phyloP scores from a whole-genome alignment of 306 rosid species.

The Datisca glomerata region DNA sequence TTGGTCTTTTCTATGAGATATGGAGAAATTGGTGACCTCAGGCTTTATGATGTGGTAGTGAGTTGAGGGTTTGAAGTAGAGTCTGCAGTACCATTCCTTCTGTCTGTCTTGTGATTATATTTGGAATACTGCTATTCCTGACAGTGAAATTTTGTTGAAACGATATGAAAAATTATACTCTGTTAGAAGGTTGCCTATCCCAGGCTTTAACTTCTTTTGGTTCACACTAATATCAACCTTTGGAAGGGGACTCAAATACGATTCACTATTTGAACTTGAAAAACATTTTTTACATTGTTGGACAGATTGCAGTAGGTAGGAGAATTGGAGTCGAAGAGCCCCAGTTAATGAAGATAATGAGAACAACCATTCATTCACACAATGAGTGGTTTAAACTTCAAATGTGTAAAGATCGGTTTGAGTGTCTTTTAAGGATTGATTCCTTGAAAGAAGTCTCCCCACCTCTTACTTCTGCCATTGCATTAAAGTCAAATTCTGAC shows the following conservation, averaged over 20 bases:
- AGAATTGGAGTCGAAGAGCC: slow-evolving; percentile 95
- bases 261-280: background rate
- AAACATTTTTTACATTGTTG: slow-evolving; percentile 3
- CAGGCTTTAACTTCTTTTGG: background rate
- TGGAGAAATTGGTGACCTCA: too few species aligned
- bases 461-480: slow-evolving; percentile 33
- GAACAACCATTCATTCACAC: slow-evolving; percentile 68
- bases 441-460: slow-evolving; percentile 68
- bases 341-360: slow-evolving; percentile 90
- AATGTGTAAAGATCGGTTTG: slow-evolving; percentile 94
- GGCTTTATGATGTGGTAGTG: too few species aligned
- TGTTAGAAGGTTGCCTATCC: background rate
- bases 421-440: slow-evolving; percentile 70
- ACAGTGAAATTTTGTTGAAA: too few species aligned
- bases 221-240: too few species aligned
- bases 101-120: too few species aligned
- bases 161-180: too few species aligned
- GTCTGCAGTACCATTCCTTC: too few species aligned
- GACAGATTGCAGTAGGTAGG: slow-evolving; percentile 79
- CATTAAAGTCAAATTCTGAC: slow-evolving; percentile 56
- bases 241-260: background rate
- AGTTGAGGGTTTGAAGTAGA: too few species aligned
- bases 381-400: slow-evolving; percentile 97
- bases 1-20: too few species aligned
- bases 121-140: too few species aligned